phyloP scores from a whole-genome alignment of 352 stramenopile genomes.

The Pythium phragmitis region DNA sequence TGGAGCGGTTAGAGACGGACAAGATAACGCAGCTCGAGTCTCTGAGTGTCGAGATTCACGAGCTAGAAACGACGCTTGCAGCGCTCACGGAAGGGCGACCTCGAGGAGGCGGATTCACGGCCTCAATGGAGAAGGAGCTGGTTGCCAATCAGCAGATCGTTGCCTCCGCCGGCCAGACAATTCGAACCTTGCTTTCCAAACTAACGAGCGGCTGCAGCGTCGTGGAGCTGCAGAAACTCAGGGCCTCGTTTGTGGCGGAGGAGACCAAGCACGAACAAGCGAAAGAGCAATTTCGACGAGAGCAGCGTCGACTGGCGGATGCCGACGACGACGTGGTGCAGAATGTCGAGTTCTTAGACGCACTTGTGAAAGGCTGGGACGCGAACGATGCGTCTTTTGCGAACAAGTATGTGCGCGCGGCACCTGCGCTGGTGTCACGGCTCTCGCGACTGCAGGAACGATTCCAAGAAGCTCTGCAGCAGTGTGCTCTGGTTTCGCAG shows the following conservation, averaged over 20 bases:
- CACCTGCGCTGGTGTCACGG: conserved; percentile 46
- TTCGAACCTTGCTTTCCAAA: conserved; percentile 54
- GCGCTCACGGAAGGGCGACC: neutral
- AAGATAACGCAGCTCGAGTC: conserved; percentile 19
- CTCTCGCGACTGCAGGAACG: conserved; percentile 41
- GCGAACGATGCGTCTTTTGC: conserved; percentile 5
- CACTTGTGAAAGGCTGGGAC: conserved; percentile 30
- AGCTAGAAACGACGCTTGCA: conserved; percentile 25
- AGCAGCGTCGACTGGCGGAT: conserved; percentile 13
- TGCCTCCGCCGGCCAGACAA: conserved; percentile 37
- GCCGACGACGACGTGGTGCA: conserved; percentile 57
- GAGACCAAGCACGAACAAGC: conserved; percentile 45
- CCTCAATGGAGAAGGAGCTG: conserved; percentile 39
- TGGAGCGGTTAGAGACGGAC: conserved; percentile 16
- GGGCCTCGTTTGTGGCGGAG: conserved; percentile 38
- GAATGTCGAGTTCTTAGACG: conserved; percentile 62
- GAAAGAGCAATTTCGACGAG: conserved; percentile 31
- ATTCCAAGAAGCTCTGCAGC: conserved; percentile 35
- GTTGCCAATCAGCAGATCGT: conserved; percentile 48
- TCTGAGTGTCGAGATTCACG: conserved; percentile 14
- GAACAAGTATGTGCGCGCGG: conserved; percentile 48
- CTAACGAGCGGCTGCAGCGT: conserved; percentile 55
- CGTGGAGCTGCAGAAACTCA: conserved; percentile 59
- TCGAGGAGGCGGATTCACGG: neutral
- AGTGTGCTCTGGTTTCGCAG: neutral